A percentile compares a stretch with the other conserved stretches of the same genome.
Conservation (phyloP, 2,329 filamentous ascomycete species). For the Graphilbum ipis-grandicollis region DNA sequence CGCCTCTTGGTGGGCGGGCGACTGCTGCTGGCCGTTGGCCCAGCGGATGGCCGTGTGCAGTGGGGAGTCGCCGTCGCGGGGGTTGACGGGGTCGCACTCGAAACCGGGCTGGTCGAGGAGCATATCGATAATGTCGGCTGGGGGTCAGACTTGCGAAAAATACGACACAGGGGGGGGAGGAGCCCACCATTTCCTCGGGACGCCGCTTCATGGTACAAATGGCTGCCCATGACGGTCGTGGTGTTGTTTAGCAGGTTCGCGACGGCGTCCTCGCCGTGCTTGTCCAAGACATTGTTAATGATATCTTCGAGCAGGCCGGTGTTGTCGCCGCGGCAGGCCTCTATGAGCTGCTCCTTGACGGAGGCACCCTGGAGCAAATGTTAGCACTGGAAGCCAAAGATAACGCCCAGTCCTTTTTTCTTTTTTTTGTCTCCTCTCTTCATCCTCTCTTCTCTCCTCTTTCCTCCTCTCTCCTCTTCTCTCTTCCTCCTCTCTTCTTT, state of each 20-base stretch:
- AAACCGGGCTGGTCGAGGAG: conserved; percentile 72
- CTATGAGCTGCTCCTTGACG: conserved; percentile 69
- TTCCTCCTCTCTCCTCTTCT: too few species aligned
- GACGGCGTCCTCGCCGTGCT: conserved; percentile 43
- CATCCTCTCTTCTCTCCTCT: too few species aligned
- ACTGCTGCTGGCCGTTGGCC: conserved; percentile 54
- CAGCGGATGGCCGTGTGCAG: conserved; percentile 65
- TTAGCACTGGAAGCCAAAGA: too few species aligned
- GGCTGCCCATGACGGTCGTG: conserved; percentile 71
- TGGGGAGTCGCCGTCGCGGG: conserved; percentile 57
- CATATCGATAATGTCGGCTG: conserved; percentile 65
- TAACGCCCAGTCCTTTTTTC: too few species aligned
- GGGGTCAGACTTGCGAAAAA: background rate
- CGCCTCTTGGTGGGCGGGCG: conserved; percentile 42
- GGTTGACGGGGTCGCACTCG: conserved; percentile 66
- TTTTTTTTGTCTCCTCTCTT: too few species aligned
- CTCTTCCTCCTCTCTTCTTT: too few species aligned
- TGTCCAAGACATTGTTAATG: conserved; percentile 27
- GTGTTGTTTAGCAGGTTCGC: conserved; percentile 71
- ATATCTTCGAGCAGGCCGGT: conserved; percentile 65
- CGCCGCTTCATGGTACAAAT: conserved; percentile 80
- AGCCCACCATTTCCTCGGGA: conserved; percentile 64
- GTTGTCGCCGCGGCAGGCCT: conserved; percentile 89
- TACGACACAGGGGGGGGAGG: conserved; percentile 1
- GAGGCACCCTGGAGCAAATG: conserved; percentile 62